phyloP scores from a whole-genome alignment of 2,329 filamentous ascomycete species.

The Cordyceps farinosa region DNA sequence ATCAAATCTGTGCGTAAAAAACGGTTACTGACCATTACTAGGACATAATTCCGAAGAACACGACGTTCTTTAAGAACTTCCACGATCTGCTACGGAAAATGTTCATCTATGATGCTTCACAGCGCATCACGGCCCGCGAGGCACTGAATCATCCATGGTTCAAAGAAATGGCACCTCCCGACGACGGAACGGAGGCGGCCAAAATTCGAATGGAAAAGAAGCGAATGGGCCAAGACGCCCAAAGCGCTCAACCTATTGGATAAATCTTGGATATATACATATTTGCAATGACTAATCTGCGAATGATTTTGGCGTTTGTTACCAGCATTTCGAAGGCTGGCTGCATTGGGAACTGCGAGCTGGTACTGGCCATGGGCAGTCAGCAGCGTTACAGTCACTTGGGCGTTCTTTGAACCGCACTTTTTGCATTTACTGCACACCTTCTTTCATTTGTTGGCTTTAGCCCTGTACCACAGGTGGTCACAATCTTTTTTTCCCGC shows the following conservation, averaged over 20 bases:
- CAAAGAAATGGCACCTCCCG: slow-evolving; percentile 57
- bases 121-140: slow-evolving; percentile 64
- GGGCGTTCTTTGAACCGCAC: not conserved
- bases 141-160: slow-evolving; percentile 67
- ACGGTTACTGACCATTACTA: slow-evolving; percentile 27
- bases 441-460: not conserved
- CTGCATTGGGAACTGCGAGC: slow-evolving; percentile 5
- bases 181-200: slow-evolving; percentile 65
- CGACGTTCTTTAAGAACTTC: slow-evolving; percentile 58
- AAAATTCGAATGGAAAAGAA: slow-evolving; percentile 57
- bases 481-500: not conserved
- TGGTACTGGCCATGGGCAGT: not conserved
- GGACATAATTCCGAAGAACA: slow-evolving; percentile 63
- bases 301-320: not conserved
- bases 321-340: not conserved
- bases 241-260: slow-evolving; percentile 23
- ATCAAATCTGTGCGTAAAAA: not conserved
- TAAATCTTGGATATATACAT: slow-evolving; percentile 21
- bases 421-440: slow-evolving; percentile 3
- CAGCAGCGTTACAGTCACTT: not conserved
- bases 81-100: slow-evolving; percentile 63
- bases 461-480: not conserved
- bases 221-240: slow-evolving; percentile 25
- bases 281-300: not conserved
- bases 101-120: slow-evolving; percentile 63